Evolutionary conservation across 192 early-diverging fungal genomes (phyloP).

Genomic region (Pilaira anomala): DNA sequence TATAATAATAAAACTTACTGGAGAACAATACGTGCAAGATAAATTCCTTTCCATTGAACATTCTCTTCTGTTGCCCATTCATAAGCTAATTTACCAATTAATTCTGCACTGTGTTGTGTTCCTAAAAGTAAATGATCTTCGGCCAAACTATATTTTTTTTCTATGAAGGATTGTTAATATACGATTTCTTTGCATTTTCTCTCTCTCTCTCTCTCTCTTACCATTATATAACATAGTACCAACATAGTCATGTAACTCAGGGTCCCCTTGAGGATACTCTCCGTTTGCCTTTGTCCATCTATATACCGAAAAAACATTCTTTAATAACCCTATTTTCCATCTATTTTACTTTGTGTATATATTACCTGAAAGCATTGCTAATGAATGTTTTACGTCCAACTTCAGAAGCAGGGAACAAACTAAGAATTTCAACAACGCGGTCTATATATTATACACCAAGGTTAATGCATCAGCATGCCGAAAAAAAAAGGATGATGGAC

Average conservation of each 20-base stretch:
- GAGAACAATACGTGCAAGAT: conserved; percentile 73
- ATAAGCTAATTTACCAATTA: conserved; percentile 68
- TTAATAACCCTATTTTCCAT: not conserved
- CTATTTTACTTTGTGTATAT: not conserved
- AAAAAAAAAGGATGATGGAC: not conserved
- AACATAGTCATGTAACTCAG: conserved; percentile 69
- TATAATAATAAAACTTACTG: conserved; percentile 56
- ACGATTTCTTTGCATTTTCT: not conserved
- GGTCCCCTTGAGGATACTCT: conserved; percentile 61
- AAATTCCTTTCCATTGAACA: conserved; percentile 70
- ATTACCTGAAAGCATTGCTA: conserved; percentile 51
- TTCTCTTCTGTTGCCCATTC: conserved; percentile 69
- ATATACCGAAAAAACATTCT: conserved; percentile 1
- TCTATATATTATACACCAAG: conserved; percentile 25
- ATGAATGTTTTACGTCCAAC: conserved; percentile 51
- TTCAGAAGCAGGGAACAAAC: conserved; percentile 53
- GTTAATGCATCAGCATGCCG: not conserved
- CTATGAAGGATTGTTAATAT: conserved; percentile 28
- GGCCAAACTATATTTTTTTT: conserved; percentile 72
- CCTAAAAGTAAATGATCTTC: conserved; percentile 87
- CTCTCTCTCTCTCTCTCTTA: conserved; percentile 20
- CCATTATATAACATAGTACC: conserved; percentile 68
- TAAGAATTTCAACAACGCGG: conserved; percentile 63
- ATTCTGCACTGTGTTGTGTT: conserved; percentile 72
- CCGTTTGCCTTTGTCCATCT: conserved; percentile 64